Conservation (phyloP, 163 green algal genomes). For the Prototheca cutis region DNA sequence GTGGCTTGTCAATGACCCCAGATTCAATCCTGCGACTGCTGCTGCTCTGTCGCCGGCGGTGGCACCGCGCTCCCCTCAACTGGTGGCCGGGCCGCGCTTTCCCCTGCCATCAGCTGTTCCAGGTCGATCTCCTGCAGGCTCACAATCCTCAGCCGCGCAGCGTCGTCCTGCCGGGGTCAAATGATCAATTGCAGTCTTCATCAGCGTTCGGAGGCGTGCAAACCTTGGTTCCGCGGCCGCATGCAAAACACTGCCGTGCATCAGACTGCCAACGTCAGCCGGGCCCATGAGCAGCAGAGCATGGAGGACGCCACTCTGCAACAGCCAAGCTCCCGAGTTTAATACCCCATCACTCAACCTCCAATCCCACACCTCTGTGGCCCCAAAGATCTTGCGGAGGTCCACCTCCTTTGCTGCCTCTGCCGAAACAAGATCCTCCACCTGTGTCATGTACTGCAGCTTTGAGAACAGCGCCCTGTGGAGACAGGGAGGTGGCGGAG, state of each 20-base stretch:
- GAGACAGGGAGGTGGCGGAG: too few relatives aligned
- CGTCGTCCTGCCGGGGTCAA: not conserved
- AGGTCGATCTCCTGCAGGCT: not conserved
- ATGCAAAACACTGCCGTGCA: too few relatives aligned
- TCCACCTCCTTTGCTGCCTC: constrained; percentile 3
- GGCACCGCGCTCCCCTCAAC: too few relatives aligned
- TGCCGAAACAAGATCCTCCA: constrained; percentile 37
- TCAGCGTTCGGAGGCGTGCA: not conserved
- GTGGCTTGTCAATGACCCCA: too few relatives aligned
- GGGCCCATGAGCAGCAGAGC: too few relatives aligned
- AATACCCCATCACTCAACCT: not conserved
- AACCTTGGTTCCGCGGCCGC: too few relatives aligned
- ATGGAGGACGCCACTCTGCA: not conserved
- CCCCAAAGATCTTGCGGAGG: constrained; percentile 14
- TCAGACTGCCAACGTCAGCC: too few relatives aligned
- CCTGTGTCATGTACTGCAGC: constrained; percentile 68
- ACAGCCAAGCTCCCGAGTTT: not conserved
- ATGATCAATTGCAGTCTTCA: not conserved
- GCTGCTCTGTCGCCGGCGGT: too few relatives aligned
- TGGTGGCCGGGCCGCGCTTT: too few relatives aligned
- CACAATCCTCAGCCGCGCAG: not conserved
- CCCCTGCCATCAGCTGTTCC: not conserved
- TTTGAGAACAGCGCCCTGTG: constrained; percentile 55
- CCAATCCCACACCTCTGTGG: constrained; percentile 16
- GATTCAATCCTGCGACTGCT: too few relatives aligned